These are phyloP conservation scores for Pueraria montana DNA, from an alignment of 306 rosid genomes.

Conservation along the genomic window DNA sequence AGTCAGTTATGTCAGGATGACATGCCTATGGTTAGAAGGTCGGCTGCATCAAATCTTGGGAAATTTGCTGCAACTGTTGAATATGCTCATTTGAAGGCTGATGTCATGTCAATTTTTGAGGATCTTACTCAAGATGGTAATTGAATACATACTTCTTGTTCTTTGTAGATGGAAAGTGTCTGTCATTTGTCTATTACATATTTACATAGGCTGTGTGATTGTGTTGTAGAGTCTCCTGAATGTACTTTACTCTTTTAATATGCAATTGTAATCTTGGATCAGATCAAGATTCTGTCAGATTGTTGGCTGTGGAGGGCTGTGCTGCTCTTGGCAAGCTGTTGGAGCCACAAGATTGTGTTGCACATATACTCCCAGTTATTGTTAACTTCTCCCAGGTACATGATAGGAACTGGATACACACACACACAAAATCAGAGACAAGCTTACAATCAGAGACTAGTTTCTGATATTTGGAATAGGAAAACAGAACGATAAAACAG, in stretches of 20 bases:
- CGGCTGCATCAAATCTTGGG: slow-evolving; percentile 97
- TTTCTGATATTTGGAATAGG: too few species aligned
- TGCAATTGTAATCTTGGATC: slow-evolving; percentile 31
- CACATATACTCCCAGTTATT: slow-evolving; percentile 93
- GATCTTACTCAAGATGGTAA: slow-evolving; percentile 97
- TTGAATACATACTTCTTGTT: slow-evolving; percentile 35
- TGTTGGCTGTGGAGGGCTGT: slow-evolving; percentile 97
- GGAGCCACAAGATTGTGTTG: slow-evolving; percentile 95
- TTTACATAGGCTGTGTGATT: not conserved
- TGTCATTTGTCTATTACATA: slow-evolving; percentile 14
- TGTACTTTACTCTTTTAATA: slow-evolving; percentile 8
- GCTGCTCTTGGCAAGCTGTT: slow-evolving; percentile 95
- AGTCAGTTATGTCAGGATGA: slow-evolving; percentile 97
- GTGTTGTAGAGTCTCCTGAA: slow-evolving; percentile 28
- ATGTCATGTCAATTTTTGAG: slow-evolving; percentile 90
- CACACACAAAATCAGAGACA: too few species aligned
- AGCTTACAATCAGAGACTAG: not conserved
- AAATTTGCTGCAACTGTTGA: slow-evolving; percentile 96
- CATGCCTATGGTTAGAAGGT: slow-evolving; percentile 99
- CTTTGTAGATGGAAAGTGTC: slow-evolving; percentile 12
- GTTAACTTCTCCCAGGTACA: slow-evolving; percentile 97
- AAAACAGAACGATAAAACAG: too few species aligned
- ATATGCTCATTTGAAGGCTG: slow-evolving; percentile 85
- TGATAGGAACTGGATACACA: not conserved
- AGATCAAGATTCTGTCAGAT: slow-evolving; percentile 98